Conservation (phyloP, 768 basidiomycete species). For the Tricholoma saponaceum region DNA sequence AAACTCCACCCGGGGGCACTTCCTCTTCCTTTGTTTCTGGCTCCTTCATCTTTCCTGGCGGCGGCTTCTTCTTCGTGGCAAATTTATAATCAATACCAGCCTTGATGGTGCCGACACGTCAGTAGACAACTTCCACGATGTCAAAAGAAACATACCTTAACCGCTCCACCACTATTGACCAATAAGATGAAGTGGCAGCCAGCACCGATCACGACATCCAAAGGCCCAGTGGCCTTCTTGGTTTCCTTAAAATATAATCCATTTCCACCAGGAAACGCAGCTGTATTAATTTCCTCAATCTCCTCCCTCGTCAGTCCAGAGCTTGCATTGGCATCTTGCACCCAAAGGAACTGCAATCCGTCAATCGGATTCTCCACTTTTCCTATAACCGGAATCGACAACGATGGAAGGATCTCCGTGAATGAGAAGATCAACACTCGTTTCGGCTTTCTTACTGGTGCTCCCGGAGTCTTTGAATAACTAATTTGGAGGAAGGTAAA, state of each 20-base stretch:
- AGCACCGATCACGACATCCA: not conserved
- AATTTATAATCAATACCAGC: not conserved
- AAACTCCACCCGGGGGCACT: not conserved
- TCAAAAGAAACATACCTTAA: not conserved
- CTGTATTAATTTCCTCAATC: not conserved
- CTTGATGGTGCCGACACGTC: not conserved
- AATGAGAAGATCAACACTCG: not conserved
- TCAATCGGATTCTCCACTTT: not conserved
- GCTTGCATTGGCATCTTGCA: not conserved
- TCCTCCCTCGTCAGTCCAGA: not conserved
- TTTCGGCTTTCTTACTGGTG: not conserved
- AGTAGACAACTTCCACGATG: not conserved
- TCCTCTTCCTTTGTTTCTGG: no score
- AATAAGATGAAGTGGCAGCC: not conserved
- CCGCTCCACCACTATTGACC: not conserved
- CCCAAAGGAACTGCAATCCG: not conserved
- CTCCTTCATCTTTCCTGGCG: not conserved
- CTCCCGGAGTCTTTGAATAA: not conserved
- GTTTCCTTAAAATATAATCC: not conserved
- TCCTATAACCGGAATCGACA: not conserved
- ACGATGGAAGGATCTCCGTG: not conserved
- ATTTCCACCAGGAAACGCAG: not conserved
- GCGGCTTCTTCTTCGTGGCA: not conserved
- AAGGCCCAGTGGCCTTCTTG: not conserved
- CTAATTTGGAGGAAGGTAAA: not conserved